Base-by-base conservation (phyloP, 2,329 filamentous ascomycete species). In the Bertia moriformis region DNA sequence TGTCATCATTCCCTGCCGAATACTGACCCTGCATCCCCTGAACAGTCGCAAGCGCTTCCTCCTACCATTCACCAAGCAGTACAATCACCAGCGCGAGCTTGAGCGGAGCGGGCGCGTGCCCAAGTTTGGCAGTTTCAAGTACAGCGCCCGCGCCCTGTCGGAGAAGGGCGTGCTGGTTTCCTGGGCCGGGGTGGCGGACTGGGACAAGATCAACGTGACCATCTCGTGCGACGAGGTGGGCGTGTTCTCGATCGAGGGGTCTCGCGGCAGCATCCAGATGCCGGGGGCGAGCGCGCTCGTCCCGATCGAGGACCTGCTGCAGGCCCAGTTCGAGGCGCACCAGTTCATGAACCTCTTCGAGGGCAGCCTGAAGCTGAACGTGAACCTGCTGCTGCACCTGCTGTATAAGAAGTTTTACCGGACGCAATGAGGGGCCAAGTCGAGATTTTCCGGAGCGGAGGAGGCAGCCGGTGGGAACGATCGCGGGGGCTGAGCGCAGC, bases 341-440 rank as follows among this genome's bases (percentile, higher is more conserved):
- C 87, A 95, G 61, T 94, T 93, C 58, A 88, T 96, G 75, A 87
- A 85, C 52, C 68, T 96, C 43, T 98, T 98, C 52, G 85, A 93
- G 56, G 79, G 80, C 40, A 73, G 71, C 46, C 69, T 95, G 55
- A 80, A 83, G 60, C 72, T 98, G 53, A 96, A 96, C 59, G 91
- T 98, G 52, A 98, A 98, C 65, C 60, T 96, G 53, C 76, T 98
- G 62, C 68, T 98, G 67, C 91, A 98, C 69, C 68, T 96, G 59
- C 73, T 98, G 49, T 96, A 98, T 69, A 93, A 93, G 73, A 98
- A 98, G 69, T 98, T 98, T 60, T 98, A 98, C 57, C 66, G 77
- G 44, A 81, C 77, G 43, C 74, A 79, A 51, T 78, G 62, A 62
- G 39, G 37, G 30, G 13, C n/a, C n/a, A n/a, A n/a, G 38, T 18